These are phyloP conservation scores for Allium cepa DNA, from an alignment of 106 monocot species.

Conservation along the genomic window DNA sequence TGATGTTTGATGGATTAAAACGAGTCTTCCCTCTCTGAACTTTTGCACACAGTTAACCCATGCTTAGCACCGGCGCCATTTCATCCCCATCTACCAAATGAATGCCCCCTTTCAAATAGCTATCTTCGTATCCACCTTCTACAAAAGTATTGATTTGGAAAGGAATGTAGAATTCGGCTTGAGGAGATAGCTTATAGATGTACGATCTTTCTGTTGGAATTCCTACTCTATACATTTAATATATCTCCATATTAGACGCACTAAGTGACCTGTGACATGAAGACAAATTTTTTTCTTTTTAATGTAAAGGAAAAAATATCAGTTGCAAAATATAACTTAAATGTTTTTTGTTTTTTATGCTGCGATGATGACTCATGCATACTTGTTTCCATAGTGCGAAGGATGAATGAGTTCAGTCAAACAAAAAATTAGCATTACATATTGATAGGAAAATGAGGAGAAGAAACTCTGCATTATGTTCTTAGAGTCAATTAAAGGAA, in stretches of 20 bases:
- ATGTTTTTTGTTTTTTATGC: no score
- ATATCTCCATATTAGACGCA: conserved; percentile 59
- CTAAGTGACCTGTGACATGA: conserved; percentile 43
- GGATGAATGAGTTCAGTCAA: no score
- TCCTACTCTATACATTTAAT: conserved; percentile 46
- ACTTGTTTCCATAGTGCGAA: no score
- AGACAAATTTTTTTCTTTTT: not conserved
- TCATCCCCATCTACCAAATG: conserved; percentile 25
- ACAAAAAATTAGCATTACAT: no score
- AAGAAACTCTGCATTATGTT: no score
- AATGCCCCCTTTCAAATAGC: conserved; percentile 1
- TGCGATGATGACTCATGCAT: no score
- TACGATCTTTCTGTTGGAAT: conserved; percentile 44
- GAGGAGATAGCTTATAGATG: not conserved
- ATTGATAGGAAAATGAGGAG: no score
- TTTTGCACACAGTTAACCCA: conserved; percentile 54
- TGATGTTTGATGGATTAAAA: conserved; percentile 43
- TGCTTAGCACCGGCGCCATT: conserved; percentile 36
- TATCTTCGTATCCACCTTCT: not conserved
- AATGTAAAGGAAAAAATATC: no score
- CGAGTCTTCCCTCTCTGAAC: conserved; percentile 52
- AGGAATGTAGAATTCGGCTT: not conserved
- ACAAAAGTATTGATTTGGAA: conserved; percentile 1
- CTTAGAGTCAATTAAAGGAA: no score
- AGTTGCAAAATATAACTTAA: no score